Conservation (phyloP, 1,139 yeast genomes). For the Saccharomycopsis crataegensis region DNA sequence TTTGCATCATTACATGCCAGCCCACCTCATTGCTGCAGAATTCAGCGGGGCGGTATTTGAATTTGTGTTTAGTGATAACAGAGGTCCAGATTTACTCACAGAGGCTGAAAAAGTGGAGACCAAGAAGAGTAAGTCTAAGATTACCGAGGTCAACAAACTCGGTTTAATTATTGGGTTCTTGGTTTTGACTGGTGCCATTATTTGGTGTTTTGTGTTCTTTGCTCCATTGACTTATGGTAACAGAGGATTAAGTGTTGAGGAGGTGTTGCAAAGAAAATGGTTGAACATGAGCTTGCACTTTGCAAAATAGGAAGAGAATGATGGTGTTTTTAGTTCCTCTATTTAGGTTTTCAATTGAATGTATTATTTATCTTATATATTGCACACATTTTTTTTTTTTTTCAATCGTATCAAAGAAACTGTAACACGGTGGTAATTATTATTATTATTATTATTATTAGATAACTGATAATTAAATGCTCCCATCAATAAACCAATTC, state of each 20-base stretch:
- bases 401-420: too few relatives aligned
- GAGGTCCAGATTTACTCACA: slow-evolving; percentile 27
- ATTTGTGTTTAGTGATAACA: slow-evolving; percentile 62
- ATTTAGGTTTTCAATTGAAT: not conserved
- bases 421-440: too few relatives aligned
- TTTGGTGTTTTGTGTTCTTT: slow-evolving; percentile 63
- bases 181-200: slow-evolving; percentile 39
- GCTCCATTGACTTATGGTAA: slow-evolving; percentile 86
- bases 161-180: slow-evolving; percentile 32
- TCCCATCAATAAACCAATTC: too few relatives aligned
- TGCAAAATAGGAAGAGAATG: slow-evolving; percentile 42
- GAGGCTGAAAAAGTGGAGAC: slow-evolving; percentile 24
- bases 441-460: too few relatives aligned
- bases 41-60: slow-evolving; percentile 80
- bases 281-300: slow-evolving; percentile 76
- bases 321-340: too few relatives aligned
- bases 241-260: slow-evolving; percentile 50
- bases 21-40: slow-evolving; percentile 83
- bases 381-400: too few relatives aligned
- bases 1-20: slow-evolving; percentile 93
- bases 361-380: too few relatives aligned
- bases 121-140: slow-evolving; percentile 12
- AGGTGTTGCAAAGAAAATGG: slow-evolving; percentile 73
- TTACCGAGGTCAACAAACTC: slow-evolving; percentile 22
- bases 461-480: too few relatives aligned